Base-by-base conservation (phyloP, 2,329 filamentous ascomycete species). In the Chrysoporthe austroafricana region DNA sequence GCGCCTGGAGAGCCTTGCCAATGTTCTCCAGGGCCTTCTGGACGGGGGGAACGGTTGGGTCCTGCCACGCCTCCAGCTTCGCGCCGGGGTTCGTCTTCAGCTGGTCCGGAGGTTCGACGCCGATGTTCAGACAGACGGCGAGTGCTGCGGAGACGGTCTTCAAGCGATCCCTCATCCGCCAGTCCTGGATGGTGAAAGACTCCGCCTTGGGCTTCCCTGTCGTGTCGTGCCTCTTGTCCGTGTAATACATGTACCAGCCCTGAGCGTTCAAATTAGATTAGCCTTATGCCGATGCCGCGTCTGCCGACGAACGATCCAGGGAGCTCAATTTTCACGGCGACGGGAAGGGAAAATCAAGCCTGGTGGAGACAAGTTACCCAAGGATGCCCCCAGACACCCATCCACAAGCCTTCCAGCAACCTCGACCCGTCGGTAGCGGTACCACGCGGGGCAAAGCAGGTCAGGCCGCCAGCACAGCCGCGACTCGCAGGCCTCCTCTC, bases 171-270 rank as follows among this genome's bases (percentile, higher is more conserved):
- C 94, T 90, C 92, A 98, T 97, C 68, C 96, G 91, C 96, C 96
- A 99, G 77, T 98, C 96, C 76, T 97, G 92, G 6, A 97, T 82
- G 70, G 88, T 84, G 72, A 87, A 87, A 36, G 81, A 78, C 21
- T 84, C 85, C 63, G 88, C 86, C 76, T 94, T 93, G 18, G 94
- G 93, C 72, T 94, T 93, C 32, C 94, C 96, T 46, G 93, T 95
- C 32, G 93, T 96, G 77, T 98, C 96, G 80, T 99, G 96, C 64
- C 95, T 91, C 80, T 98, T 98, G 79, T 99, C 96, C 71, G 95
- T 97, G 79, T 92, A 99, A 81, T 99, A 99, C 95, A 98, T 98
- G 83, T 97, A 98, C 88, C 97, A 99, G 73, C 93, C 96, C 91
- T 97, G 79, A 66, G 69, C 43, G 42, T n/a, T 66, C 67, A 70